phyloP scores from a whole-genome alignment of 2,329 filamentous ascomycete genomes.

The Ampelomyces quisqualis region DNA sequence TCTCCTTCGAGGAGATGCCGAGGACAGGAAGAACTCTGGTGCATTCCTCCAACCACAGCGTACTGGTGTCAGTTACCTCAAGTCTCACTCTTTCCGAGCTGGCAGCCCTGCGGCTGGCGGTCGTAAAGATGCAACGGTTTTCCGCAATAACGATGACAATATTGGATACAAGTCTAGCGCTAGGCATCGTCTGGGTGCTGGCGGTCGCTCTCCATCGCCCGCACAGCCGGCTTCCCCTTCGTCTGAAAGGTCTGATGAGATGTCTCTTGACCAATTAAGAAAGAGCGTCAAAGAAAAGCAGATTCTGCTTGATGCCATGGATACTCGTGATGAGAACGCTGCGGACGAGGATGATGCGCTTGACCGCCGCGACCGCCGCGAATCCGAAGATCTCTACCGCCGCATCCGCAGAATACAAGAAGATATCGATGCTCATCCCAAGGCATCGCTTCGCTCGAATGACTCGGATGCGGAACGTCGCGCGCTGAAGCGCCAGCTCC shows the following conservation, averaged over 20 bases:
- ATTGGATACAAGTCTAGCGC: slow-evolving; percentile 90
- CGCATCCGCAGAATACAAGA: slow-evolving; percentile 89
- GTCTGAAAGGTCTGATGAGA: slow-evolving; percentile 70
- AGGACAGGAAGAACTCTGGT: slow-evolving; percentile 82
- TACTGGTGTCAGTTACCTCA: slow-evolving; percentile 97
- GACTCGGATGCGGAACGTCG: slow-evolving; percentile 89
- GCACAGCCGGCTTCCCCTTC: slow-evolving; percentile 55
- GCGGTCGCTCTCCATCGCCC: slow-evolving; percentile 75
- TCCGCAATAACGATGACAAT: slow-evolving; percentile 92
- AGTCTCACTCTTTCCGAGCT: slow-evolving; percentile 86
- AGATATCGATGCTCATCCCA: slow-evolving; percentile 89
- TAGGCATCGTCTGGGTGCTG: slow-evolving; percentile 72
- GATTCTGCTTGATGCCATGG: slow-evolving; percentile 90
- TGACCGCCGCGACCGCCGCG: slow-evolving; percentile 84
- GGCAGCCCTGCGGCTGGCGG: slow-evolving; percentile 58
- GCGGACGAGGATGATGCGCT: slow-evolving; percentile 89
- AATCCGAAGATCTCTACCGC: slow-evolving; percentile 91
- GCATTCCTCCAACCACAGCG: slow-evolving; percentile 90
- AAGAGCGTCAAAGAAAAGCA: slow-evolving; percentile 96
- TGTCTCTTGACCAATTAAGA: slow-evolving; percentile 80
- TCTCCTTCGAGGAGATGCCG: slow-evolving; percentile 84
- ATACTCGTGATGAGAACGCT: slow-evolving; percentile 89
- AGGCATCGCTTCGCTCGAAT: slow-evolving; percentile 59
- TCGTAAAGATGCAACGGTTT: slow-evolving; percentile 93
- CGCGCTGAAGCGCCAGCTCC: slow-evolving; percentile 82